phyloP scores from a whole-genome alignment of 2,329 filamentous ascomycete genomes.

The Zopfia rhizophila region DNA sequence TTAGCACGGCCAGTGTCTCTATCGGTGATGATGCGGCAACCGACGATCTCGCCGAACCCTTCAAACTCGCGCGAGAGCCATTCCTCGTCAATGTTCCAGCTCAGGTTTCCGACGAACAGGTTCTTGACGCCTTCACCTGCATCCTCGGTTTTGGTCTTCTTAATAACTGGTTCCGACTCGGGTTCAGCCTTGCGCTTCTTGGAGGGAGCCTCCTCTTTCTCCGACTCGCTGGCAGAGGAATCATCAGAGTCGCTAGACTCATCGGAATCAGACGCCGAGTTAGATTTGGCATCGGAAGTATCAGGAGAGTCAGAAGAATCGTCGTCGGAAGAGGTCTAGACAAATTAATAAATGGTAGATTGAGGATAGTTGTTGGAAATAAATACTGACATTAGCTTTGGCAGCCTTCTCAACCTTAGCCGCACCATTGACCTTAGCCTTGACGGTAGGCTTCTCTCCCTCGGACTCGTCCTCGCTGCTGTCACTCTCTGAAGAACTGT shows the following conservation, averaged over 20 bases:
- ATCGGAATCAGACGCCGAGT: slow-evolving; percentile 29
- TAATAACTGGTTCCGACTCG: slow-evolving; percentile 62
- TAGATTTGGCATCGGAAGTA: slow-evolving; percentile 48
- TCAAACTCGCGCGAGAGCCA: slow-evolving; percentile 84
- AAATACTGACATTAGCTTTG: slow-evolving; percentile 33
- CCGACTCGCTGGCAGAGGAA: slow-evolving; percentile 36
- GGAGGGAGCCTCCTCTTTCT: slow-evolving; percentile 54
- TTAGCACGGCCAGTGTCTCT: slow-evolving; percentile 83
- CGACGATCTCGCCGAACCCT: slow-evolving; percentile 76
- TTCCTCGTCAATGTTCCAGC: slow-evolving; percentile 90
- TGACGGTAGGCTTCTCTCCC: slow-evolving; percentile 36
- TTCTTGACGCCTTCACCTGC: slow-evolving; percentile 66
- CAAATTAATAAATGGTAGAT: slow-evolving; percentile 23
- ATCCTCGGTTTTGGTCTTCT: slow-evolving; percentile 74
- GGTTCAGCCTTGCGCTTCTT: slow-evolving; percentile 76
- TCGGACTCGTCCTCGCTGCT: slow-evolving; percentile 45
- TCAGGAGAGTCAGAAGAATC: slow-evolving; percentile 29
- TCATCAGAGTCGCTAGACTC: slow-evolving; percentile 33
- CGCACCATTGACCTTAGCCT: slow-evolving; percentile 35
- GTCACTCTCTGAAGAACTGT: slow-evolving; percentile 37
- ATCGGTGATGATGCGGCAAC: slow-evolving; percentile 85
- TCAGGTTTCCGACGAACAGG: slow-evolving; percentile 89
- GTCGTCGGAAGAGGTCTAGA: slow-evolving; percentile 42
- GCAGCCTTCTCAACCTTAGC: slow-evolving; percentile 26
- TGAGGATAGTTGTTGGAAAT: not conserved